These are phyloP conservation scores for Tolypocladium pustulatum DNA, from an alignment of 2,329 filamentous ascomycete species.

Conservation along the genomic window DNA sequence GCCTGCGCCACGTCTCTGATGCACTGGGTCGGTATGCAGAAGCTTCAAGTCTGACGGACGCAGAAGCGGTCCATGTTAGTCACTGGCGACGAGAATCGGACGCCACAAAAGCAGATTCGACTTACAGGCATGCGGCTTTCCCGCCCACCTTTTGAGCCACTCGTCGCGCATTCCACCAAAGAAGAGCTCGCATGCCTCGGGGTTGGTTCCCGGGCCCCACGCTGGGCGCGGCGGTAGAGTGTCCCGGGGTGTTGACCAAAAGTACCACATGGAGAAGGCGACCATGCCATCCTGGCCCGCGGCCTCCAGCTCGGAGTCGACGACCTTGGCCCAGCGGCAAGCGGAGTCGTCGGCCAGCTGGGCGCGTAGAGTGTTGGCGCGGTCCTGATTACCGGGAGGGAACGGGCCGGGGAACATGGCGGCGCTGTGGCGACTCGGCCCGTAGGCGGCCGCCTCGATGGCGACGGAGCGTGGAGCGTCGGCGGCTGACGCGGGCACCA, in stretches of 20 bases:
- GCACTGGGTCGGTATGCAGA: conserved; percentile 25
- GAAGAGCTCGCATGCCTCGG: conserved; percentile 21
- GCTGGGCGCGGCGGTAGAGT: conserved; percentile 11
- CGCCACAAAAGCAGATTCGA: neutral
- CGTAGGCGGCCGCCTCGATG: conserved; percentile 28
- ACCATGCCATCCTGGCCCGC: conserved; percentile 16
- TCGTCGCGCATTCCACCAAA: conserved; percentile 19
- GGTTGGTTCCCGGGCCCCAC: conserved; percentile 19
- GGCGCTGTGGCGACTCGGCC: conserved; percentile 15
- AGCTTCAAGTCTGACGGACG: conserved; percentile 22
- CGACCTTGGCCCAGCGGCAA: conserved; percentile 23
- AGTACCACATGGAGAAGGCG: conserved; percentile 25
- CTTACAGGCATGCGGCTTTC: conserved; percentile 25
- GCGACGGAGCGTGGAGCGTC: conserved; percentile 24
- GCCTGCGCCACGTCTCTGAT: conserved; percentile 24
- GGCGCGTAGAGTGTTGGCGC: conserved; percentile 10
- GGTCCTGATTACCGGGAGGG: conserved; percentile 9
- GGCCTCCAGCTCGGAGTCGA: conserved; percentile 21
- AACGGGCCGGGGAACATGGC: conserved; percentile 21
- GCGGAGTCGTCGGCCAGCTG: conserved; percentile 13
- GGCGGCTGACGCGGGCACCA: conserved; percentile 20
- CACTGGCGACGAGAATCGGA: neutral
- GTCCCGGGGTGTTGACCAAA: conserved; percentile 15
- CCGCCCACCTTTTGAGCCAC: conserved; percentile 18
- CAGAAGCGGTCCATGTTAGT: neutral